These are phyloP conservation scores for Phanerochaete carnosa DNA, from an alignment of 768 basidiomycete species.

Conservation along the genomic window DNA sequence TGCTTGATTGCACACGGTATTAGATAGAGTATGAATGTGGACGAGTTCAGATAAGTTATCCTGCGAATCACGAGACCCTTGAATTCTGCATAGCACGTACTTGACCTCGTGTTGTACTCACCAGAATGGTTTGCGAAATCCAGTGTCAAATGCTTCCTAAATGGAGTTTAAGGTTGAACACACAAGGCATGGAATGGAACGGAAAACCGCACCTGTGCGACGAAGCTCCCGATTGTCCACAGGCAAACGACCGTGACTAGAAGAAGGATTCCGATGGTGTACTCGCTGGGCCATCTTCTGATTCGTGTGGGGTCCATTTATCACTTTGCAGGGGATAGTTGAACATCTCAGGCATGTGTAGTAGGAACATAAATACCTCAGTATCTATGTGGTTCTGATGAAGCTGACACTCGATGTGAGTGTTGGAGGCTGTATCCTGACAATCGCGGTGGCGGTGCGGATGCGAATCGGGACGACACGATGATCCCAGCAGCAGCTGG, in stretches of 20 bases:
- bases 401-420: not conserved
- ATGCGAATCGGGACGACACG: not conserved
- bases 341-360: too few relatives aligned
- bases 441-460: not conserved
- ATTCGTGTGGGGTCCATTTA: not conserved
- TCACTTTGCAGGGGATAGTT: not conserved
- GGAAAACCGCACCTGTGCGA: slow-evolving; percentile 66
- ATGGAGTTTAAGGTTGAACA: not conserved
- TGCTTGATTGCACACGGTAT: slow-evolving; percentile 51
- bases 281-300: slow-evolving; percentile 24
- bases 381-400: not conserved
- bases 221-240: slow-evolving; percentile 86
- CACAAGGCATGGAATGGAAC: not conserved
- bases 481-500: too few relatives aligned
- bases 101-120: slow-evolving; percentile 27
- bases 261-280: slow-evolving; percentile 61
- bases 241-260: slow-evolving; percentile 77
- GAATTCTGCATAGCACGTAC: not conserved
- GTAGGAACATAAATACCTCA: too few relatives aligned
- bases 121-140: slow-evolving; percentile 90
- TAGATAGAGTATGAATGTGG: slow-evolving; percentile 81
- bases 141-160: slow-evolving; percentile 48
- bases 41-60: slow-evolving; percentile 87
- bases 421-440: not conserved
- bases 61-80: slow-evolving; percentile 30